Conservation (phyloP, 331 rosid genomes). For the Acacia pycnantha region DNA sequence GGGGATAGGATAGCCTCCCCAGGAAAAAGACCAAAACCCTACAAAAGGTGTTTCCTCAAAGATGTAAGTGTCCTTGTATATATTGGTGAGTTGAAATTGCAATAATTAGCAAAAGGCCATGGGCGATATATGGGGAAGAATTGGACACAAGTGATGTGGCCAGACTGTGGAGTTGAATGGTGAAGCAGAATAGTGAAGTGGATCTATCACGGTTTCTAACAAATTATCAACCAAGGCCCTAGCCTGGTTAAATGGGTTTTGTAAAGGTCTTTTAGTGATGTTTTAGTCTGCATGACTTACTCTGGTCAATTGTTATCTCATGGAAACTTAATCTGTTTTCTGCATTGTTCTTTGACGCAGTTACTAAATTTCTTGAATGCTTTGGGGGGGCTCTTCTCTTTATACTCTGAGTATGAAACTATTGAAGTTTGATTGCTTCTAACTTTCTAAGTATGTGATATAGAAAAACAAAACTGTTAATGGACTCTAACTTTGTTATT, state of each 20-base stretch:
- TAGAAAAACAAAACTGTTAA: neutral
- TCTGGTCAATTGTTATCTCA: neutral
- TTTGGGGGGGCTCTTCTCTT: neutral
- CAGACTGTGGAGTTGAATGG: neutral
- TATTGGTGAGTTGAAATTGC: neutral
- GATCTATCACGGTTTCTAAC: neutral
- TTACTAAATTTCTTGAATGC: neutral
- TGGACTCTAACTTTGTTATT: neutral
- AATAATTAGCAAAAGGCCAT: neutral
- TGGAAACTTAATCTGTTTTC: neutral
- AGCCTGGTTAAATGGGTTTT: neutral
- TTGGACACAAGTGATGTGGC: neutral
- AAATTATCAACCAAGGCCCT: neutral
- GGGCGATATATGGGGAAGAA: neutral
- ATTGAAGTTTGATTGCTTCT: neutral
- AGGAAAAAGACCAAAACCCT: neutral
- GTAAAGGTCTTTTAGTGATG: neutral
- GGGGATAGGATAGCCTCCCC: neutral
- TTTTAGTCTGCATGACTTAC: conserved; percentile 2
- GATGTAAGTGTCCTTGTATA: neutral
- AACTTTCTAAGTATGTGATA: neutral
- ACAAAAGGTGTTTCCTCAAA: neutral
- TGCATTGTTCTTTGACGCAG: neutral
- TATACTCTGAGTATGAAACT: neutral
- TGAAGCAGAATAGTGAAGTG: neutral